Conservation (phyloP, 208 protist genomes). For the Herpetomonas samuelpessoai region DNA sequence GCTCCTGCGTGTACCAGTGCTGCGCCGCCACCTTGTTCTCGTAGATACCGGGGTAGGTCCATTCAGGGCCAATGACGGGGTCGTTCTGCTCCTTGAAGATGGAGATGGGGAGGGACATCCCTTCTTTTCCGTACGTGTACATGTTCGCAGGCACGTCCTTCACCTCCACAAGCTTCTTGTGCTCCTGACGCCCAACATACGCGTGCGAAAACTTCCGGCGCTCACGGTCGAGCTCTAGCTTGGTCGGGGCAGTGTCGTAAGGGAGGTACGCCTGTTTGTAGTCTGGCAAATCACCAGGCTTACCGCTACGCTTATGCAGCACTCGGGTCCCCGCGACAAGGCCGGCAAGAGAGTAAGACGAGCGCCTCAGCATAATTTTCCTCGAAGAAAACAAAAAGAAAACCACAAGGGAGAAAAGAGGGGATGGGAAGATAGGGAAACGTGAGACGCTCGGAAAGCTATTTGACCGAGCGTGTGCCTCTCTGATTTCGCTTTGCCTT, state of each 20-base stretch:
- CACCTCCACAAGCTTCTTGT: slow-evolving; percentile 75
- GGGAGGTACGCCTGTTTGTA: slow-evolving; percentile 90
- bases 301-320: slow-evolving; percentile 70
- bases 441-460: not conserved
- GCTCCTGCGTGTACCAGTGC: slow-evolving; percentile 80
- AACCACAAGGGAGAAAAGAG: not conserved
- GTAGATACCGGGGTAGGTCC: slow-evolving; percentile 91
- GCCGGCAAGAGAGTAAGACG: not conserved
- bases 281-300: slow-evolving; percentile 65
- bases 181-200: slow-evolving; percentile 67
- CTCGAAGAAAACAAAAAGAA: slow-evolving; percentile 5
- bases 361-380: slow-evolving; percentile 6
- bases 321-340: slow-evolving; percentile 20
- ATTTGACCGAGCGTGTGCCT: not conserved
- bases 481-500: too few species aligned
- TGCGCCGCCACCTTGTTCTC: slow-evolving; percentile 89
- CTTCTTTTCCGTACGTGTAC: slow-evolving; percentile 92
- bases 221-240: slow-evolving; percentile 75
- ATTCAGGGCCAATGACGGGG: slow-evolving; percentile 87
- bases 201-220: slow-evolving; percentile 68
- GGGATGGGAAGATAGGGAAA: not conserved
- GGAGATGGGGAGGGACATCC: slow-evolving; percentile 88
- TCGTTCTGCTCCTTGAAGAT: slow-evolving; percentile 90
- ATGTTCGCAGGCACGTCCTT: slow-evolving; percentile 89
- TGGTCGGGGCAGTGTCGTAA: slow-evolving; percentile 77